A percentile compares a stretch with the other conserved stretches of the same genome.
phyloP scores from a whole-genome alignment of 768 basidiomycete genomes.

The Suillus brevipes region DNA sequence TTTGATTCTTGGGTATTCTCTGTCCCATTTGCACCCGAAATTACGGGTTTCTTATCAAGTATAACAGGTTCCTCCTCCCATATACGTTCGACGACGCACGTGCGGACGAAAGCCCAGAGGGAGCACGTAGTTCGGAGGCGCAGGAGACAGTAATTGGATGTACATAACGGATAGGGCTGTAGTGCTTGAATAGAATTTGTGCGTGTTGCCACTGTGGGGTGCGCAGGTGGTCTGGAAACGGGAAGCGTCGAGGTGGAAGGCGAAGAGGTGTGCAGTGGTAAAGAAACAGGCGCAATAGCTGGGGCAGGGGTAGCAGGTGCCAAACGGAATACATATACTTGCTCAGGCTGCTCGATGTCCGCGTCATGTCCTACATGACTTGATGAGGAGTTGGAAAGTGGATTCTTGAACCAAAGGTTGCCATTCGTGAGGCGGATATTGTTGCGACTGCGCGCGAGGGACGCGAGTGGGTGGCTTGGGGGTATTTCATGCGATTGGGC shows the following conservation, averaged over 20 bases:
- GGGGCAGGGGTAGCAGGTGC: constrained; percentile 32
- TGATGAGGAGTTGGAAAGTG: constrained; percentile 37
- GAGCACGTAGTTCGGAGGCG: constrained; percentile 86
- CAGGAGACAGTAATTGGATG: constrained; percentile 81
- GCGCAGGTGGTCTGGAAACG: constrained; percentile 19
- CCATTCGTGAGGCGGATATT: constrained; percentile 48
- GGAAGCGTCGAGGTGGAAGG: constrained; percentile 36
- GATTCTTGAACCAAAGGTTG: constrained; percentile 59
- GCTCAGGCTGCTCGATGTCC: constrained; percentile 34
- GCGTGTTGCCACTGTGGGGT: constrained; percentile 47
- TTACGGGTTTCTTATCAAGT: constrained; percentile 26
- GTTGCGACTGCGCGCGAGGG: constrained; percentile 34
- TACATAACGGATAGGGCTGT: constrained; percentile 67
- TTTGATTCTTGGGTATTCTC: not conserved
- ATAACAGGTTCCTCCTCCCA: constrained; percentile 78
- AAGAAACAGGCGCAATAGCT: constrained; percentile 20
- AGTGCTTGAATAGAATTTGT: constrained; percentile 24
- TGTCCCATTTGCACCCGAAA: constrained; percentile 13
- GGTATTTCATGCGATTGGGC: constrained; percentile 26
- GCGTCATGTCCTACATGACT: constrained; percentile 19
- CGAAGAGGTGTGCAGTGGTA: constrained; percentile 24
- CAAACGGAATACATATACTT: constrained; percentile 73
- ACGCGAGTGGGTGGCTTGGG: constrained; percentile 34
- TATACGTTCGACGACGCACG: constrained; percentile 77
- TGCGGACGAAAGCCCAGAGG: constrained; percentile 86